These are phyloP conservation scores for Saturnispora galanensis DNA, from an alignment of 805 yeast genomes.

Conservation along the genomic window DNA sequence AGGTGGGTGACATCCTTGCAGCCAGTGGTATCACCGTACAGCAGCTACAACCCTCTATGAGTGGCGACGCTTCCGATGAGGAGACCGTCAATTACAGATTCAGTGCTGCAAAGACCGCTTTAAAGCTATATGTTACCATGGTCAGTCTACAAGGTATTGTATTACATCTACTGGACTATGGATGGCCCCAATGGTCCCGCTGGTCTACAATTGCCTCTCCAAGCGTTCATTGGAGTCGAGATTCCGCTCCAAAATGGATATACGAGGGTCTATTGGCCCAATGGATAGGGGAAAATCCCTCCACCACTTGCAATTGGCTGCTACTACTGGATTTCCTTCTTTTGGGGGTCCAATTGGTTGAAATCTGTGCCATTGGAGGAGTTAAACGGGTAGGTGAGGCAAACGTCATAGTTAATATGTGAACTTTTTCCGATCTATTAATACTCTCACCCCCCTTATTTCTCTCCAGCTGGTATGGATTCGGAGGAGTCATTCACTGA, in stretches of 20 bases:
- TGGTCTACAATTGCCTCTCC: neutral
- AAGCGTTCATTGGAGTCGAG: neutral
- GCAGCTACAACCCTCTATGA: too few species aligned
- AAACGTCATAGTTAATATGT: too few species aligned
- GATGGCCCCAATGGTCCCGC: neutral
- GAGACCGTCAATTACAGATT: neutral
- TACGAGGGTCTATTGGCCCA: conserved; percentile 2
- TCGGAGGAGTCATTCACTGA: neutral
- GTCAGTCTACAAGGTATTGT: neutral
- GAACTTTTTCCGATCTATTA: too few species aligned
- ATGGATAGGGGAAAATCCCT: conserved; percentile 2
- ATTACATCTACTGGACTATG: neutral
- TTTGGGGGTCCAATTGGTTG: neutral
- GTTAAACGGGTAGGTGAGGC: too few species aligned
- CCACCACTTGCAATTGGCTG: neutral
- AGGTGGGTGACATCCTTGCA: neutral
- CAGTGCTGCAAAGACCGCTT: neutral
- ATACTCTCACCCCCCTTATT: neutral
- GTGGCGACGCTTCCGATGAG: neutral
- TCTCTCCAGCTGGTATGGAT: neutral
- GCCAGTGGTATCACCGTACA: neutral
- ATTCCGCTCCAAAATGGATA: neutral
- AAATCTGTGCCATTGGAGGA: neutral
- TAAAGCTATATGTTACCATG: conserved; percentile 2
- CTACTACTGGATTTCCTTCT: neutral